Evolutionary conservation across 768 basidiomycete species (phyloP).

Genomic region (Suillus plorans): DNA sequence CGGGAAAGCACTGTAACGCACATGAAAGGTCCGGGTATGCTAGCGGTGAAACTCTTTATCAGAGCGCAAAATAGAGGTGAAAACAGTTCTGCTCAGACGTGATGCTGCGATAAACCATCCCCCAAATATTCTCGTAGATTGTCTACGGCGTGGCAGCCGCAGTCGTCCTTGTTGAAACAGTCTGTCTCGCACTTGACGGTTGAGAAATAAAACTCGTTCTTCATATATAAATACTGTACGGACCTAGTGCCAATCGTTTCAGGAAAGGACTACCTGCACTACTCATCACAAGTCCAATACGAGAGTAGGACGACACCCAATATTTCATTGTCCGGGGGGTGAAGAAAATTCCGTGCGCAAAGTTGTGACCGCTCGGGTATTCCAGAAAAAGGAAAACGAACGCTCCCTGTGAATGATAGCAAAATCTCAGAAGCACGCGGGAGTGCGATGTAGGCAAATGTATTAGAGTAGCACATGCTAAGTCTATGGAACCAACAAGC

Average conservation of each 20-base stretch:
- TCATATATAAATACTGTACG: not conserved
- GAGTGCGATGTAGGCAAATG: not conserved
- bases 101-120: too few relatives aligned
- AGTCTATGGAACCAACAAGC: too few relatives aligned
- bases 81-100: not conserved
- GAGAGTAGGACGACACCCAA: not conserved
- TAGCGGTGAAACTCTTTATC: too few relatives aligned
- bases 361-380: not conserved
- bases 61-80: not conserved
- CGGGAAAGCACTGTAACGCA: too few relatives aligned
- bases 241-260: not conserved
- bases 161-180: not conserved
- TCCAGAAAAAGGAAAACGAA: not conserved
- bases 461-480: not conserved
- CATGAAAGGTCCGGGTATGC: not conserved
- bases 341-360: not conserved
- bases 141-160: not conserved
- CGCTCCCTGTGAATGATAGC: not conserved
- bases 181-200: not conserved
- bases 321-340: not conserved
- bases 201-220: not conserved
- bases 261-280: not conserved
- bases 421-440: not conserved
- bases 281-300: not conserved
- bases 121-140: too few relatives aligned